Base-by-base conservation (phyloP, 371 early-diverging fungal genomes). In the Phascolomyces articulosus region DNA sequence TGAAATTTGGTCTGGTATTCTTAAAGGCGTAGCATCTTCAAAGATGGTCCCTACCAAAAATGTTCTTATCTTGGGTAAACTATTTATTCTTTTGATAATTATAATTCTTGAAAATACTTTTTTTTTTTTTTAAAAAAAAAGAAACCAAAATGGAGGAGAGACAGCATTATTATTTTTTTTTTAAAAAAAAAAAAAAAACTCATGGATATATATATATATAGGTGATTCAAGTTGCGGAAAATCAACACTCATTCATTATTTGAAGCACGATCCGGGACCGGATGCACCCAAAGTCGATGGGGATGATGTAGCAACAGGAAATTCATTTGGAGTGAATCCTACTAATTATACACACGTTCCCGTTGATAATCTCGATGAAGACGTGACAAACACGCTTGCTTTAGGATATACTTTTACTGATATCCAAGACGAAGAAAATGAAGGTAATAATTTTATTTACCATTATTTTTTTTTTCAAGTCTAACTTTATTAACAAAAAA, bases 331-430 rank as follows among this genome's bases (percentile, higher is more conserved):
- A 41, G 77, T 78, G 6, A 65, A 67, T 29, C 72, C 75, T 40
- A 67, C 71, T 24, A 81, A 79, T 48, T 72, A 75, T 21, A 68
- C 73, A 27, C 81, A 75, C 60, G 75, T 79, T 48, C 71, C 80
- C 55, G 74, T 78, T 18, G 82, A 86, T 4, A 85, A 82, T 59
- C 75, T 86, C 62, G 87, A 86, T 58, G 81, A 87, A 68, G 78
- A 82, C 67, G 76, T 84, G 62, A 87, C 88, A 62, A 88, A 86
- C 58, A 93, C 93, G 27, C 78, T 96, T 55, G 95, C 92, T 21
- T 78, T 96, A 48, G 87, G 93, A 29, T 96, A 93, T 68, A 85
- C 89, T 4, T 95, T 85, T 80, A 81, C 90, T 68, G 94, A 96
- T 68, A 85, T 96, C 31, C 85, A 85, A 64, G 96, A 96, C 67